Evolutionary conservation across 1,139 yeast species (phyloP).

Genomic region (Yamadazyma epiphylla): DNA sequence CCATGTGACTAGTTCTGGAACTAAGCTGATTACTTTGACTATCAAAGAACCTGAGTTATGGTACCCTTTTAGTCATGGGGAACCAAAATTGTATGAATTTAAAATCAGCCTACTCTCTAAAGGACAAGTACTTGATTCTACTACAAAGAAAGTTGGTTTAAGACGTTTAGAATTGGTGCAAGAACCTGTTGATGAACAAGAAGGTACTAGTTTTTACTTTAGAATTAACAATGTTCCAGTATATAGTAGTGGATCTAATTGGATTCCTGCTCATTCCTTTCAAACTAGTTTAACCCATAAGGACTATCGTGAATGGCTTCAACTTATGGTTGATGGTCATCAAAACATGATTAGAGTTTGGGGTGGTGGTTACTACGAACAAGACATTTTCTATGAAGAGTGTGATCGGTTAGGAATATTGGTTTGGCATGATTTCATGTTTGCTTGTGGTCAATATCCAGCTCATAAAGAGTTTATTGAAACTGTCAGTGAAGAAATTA

Average conservation of each 20-base stretch:
- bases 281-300: conserved; percentile 21
- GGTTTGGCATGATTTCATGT: conserved; percentile 52
- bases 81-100: conserved; percentile 27
- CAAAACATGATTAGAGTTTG: conserved; percentile 45
- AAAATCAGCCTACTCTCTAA: conserved; percentile 8
- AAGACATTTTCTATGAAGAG: conserved; percentile 32
- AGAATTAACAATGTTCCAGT: conserved; percentile 33
- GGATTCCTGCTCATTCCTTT: conserved; percentile 47
- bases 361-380: conserved; percentile 48
- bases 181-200: conserved; percentile 20
- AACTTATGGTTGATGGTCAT: conserved; percentile 28
- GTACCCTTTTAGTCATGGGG: conserved; percentile 39
- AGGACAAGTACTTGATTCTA: conserved; percentile 4
- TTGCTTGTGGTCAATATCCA: conserved; percentile 50
- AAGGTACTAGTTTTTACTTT: conserved; percentile 38
- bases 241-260: conserved; percentile 37
- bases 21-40: conserved; percentile 3
- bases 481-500: conserved; percentile 28
- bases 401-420: conserved; percentile 41
- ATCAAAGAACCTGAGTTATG: conserved; percentile 27
- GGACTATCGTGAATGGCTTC: conserved; percentile 34
- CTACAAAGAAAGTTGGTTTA: conserved; percentile 24
- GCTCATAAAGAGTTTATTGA: conserved; percentile 23
- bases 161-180: conserved; percentile 35
- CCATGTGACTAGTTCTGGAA: not conserved